Evolutionary conservation across 129 eudicot species (phyloP).

Genomic region (Ambrosia trifida): DNA sequence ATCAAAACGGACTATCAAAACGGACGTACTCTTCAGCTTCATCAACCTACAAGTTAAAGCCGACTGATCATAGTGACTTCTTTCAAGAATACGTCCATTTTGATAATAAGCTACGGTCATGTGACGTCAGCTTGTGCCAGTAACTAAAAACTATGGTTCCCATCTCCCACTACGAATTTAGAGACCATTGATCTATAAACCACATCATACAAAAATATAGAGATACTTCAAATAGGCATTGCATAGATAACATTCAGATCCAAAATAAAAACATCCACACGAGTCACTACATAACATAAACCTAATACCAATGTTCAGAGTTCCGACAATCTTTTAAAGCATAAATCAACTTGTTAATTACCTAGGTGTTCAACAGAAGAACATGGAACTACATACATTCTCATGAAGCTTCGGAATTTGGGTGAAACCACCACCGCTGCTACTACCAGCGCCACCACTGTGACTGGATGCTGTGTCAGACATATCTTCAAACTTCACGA

Average conservation of each 20-base stretch:
- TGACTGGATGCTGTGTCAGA: constrained; percentile 67
- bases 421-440: constrained; percentile 44
- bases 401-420: constrained; percentile 58
- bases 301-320: too few relatives aligned
- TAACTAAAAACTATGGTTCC: too few relatives aligned
- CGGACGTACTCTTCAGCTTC: constrained; percentile 16
- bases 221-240: too few relatives aligned
- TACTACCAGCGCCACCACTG: constrained; percentile 48
- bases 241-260: not conserved
- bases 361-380: constrained; percentile 59
- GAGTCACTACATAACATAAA: too few relatives aligned
- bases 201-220: too few relatives aligned
- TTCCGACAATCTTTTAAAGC: not conserved
- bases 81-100: too few relatives aligned
- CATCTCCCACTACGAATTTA: too few relatives aligned
- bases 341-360: not conserved
- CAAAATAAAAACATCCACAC: not conserved
- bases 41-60: constrained; percentile 35
- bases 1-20: constrained; percentile 17
- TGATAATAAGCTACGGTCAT: too few relatives aligned
- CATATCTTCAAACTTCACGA: constrained; percentile 66
- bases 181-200: too few relatives aligned
- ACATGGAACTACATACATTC: constrained; percentile 66
- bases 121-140: too few relatives aligned
- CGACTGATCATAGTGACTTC: constrained; percentile 30